Conservation (phyloP, 345 rosid species). For the Rhizophora mangle region DNA sequence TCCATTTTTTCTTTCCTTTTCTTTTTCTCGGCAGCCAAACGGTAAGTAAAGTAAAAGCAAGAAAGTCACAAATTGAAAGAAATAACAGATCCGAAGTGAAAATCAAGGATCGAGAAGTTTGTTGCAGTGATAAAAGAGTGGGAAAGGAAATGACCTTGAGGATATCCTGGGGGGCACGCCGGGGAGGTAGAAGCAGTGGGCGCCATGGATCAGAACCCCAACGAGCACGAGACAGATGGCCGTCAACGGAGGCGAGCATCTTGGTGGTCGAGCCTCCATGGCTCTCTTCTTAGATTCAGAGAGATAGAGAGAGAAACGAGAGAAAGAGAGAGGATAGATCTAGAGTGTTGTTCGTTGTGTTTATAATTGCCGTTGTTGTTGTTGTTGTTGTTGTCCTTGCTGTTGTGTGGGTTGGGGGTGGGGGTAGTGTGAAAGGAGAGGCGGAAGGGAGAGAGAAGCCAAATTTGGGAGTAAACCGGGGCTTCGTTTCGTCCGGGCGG, state of each 20-base stretch:
- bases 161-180: slow-evolving; percentile 98
- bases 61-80: background rate
- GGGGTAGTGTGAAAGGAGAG: no score
- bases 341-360: no score
- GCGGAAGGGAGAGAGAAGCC: no score
- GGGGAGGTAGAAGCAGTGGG: slow-evolving; percentile 85
- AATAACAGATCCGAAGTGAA: slow-evolving; percentile 14
- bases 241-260: slow-evolving; percentile 25
- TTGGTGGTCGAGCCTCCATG: slow-evolving; percentile 44
- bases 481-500: no score
- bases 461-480: no score
- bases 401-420: no score
- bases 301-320: slow-evolving; percentile 2
- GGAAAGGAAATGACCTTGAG: slow-evolving; percentile 43
- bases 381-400: no score
- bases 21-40: background rate
- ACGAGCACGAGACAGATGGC: slow-evolving; percentile 19
- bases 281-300: slow-evolving; percentile 12
- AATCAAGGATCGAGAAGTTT: slow-evolving; percentile 20
- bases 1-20: background rate
- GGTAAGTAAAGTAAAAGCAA: background rate
- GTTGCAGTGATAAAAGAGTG: background rate
- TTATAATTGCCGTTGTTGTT: no score
- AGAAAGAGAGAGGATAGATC: background rate
- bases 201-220: slow-evolving; percentile 52